Base-by-base conservation (phyloP, 331 rosid genomes). In the Pyrus hybrid region DNA sequence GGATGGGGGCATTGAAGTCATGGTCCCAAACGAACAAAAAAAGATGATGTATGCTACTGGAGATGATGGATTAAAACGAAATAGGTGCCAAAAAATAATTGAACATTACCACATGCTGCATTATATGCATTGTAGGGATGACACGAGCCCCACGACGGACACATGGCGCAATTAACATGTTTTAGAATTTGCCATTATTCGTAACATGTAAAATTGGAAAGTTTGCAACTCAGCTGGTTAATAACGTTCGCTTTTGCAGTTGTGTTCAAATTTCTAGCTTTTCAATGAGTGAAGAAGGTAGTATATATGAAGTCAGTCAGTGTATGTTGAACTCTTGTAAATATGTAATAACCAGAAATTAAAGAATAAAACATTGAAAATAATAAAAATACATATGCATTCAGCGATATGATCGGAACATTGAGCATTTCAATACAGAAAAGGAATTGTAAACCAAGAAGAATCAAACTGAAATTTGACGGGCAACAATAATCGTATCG, bases 161-260 rank as follows among this genome's bases (percentile, higher is more conserved):
- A 72, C 81, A n/a, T 72, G 84, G 58, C 60, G 81, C 74, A 67
- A 72, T 76, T 32, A 67, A 77, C 20, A 58, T 66, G 75, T 45
- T 68, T 47, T 21, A 53, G 14, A 54, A 54, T 17, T 53, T 33
- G 25, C 41, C 65, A 47, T 30, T 53, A 10, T 49, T 51, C 53
- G 47, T 11, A 41, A 37, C 1, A 4, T 9, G 43, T 41, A 10
- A 41, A 41, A 11, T 10, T 3, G 0, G 3, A 41, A 41, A 41
- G 47, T 11, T 41, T 41, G 47, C 14, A 41, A 41, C 47, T 41
- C 47, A 41, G 14, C 14, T 41, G 14, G 14, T 41, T 41, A 11
- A 41, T 11, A 11, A 41, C 14, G 2, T 41, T 41, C 1, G 0
- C 14, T 41, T 11, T 3, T 41, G 47, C 47, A 41, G 43, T 9